Base-by-base conservation (phyloP, 495 filamentous ascomycete genomes). In the Neurospora terricola region DNA sequence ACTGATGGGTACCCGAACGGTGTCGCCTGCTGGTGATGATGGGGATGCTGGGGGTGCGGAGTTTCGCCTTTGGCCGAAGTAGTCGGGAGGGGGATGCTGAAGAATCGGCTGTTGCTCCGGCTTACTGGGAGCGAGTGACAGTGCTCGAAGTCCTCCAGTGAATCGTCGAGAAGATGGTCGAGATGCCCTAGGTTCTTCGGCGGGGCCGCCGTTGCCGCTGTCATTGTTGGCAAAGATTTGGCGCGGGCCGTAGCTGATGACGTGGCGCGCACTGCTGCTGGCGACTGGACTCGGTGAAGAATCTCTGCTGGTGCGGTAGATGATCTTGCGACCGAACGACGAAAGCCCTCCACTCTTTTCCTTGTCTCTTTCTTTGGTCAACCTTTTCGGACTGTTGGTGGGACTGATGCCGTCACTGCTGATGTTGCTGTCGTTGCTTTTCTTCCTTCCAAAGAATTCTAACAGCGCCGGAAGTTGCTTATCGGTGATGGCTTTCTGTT, bases 81-180 rank as follows among this genome's bases (percentile, higher is more conserved):
- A 66, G 27, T 66, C 54, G 54, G 54, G 23, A 66, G 23, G 27
- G 54, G 54, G 54, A 66, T 66, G 54, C 54, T 66, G 54, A 66
- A 66, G 54, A 66, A 66, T 0, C 54, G 27, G 54, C 54, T 66
- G 54, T 66, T 66, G 54, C 2, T 30, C 27, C 54, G 54, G 54
- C 54, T 66, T 66, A 34, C 54, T 34, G 54, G 54, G 54, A 66
- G 54, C 54, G 54, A 66, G 54, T 9, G 54, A 66, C 82, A 78
- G 69, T 80, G 84, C 75, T 91, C 91, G 86, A 93, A 93, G 84
- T 94, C 92, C 78, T 91, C 88, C 76, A 94, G 86, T 70, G 91
- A 93, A 62, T 87, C 91, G 83, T 90, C 88, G 82, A 94, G 54
- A 66, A 66, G 90, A 80, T 89, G 88, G 78, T 92, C 90, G 82